Percentiles rank a stretch among this genome's conserved stretches.
Conservation (phyloP, 2,329 filamentous ascomycete species). For the Aaosphaeria pasadenensis region DNA sequence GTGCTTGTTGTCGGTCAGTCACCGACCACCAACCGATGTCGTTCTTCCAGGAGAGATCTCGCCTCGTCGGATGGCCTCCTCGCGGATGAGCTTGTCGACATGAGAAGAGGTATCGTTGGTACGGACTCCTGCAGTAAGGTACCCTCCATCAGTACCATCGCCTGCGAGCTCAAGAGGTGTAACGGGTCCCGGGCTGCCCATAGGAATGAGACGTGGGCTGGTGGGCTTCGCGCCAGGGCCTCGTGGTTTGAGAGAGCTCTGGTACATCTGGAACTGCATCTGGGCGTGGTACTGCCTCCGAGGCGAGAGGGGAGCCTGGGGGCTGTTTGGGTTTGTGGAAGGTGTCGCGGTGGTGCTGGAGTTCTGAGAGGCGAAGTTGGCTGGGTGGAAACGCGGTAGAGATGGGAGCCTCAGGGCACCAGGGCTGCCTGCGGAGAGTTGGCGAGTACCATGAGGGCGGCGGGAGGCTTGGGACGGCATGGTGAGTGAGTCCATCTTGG, state of each 20-base stretch:
- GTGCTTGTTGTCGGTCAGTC: constrained; percentile 17
- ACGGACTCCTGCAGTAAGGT: constrained; percentile 45
- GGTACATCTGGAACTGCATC: constrained; percentile 48
- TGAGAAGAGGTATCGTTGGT: constrained; percentile 37
- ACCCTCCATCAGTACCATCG: constrained; percentile 40
- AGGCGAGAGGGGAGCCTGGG: constrained; percentile 44
- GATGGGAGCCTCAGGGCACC: constrained; percentile 45
- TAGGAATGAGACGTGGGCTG: constrained; percentile 48
- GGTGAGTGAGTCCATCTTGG: constrained; percentile 32
- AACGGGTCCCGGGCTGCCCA: constrained; percentile 51
- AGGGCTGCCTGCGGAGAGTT: constrained; percentile 33
- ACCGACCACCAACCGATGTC: constrained; percentile 28
- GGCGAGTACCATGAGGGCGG: constrained; percentile 30
- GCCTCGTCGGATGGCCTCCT: constrained; percentile 40
- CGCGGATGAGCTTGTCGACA: constrained; percentile 47
- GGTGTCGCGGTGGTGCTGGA: constrained; percentile 38
- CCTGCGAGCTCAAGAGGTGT: constrained; percentile 52
- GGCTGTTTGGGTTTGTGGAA: constrained; percentile 37
- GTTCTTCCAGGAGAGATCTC: constrained; percentile 30
- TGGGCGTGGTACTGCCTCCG: constrained; percentile 48
- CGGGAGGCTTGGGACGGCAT: constrained; percentile 34
- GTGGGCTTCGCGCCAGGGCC: constrained; percentile 35
- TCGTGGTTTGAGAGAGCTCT: constrained; percentile 41
- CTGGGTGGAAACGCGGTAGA: constrained; percentile 52
- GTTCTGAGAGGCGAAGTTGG: constrained; percentile 46